Evolutionary conservation across 345 rosid species (phyloP).

Genomic region (Erysimum cheiranthoides): DNA sequence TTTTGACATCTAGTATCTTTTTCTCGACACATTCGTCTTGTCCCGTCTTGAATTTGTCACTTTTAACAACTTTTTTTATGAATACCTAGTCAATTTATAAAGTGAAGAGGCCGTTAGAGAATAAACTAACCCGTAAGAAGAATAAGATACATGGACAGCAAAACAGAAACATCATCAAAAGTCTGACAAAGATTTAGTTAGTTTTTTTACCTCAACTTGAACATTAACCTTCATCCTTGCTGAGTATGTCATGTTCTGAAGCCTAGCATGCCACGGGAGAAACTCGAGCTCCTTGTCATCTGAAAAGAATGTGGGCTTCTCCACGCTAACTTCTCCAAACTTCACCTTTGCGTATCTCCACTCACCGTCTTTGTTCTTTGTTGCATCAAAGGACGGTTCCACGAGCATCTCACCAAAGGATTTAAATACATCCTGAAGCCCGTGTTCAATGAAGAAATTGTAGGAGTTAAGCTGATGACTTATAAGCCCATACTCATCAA

Average conservation of each 20-base stretch:
- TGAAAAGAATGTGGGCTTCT: conserved; percentile 57
- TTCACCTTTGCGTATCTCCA: conserved; percentile 66
- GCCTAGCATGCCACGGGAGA: conserved; percentile 80
- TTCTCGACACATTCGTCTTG: conserved; percentile 57
- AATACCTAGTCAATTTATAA: conserved; percentile 58
- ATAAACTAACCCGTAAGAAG: background rate
- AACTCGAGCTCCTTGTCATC: conserved; percentile 52
- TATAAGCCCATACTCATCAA: conserved; percentile 70
- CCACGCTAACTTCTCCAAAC: conserved; percentile 67
- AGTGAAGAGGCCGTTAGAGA: conserved; percentile 24
- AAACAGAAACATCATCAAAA: conserved; percentile 19
- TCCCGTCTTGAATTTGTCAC: conserved; percentile 91
- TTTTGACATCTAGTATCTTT: conserved; percentile 46
- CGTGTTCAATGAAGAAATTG: conserved; percentile 67
- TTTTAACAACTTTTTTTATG: conserved; percentile 50
- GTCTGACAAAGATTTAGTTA: background rate
- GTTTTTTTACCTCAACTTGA: conserved; percentile 63
- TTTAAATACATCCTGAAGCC: conserved; percentile 66
- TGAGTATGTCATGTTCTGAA: conserved; percentile 94
- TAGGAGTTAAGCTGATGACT: conserved; percentile 88
- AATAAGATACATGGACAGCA: conserved; percentile 32
- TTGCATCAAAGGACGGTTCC: conserved; percentile 73
- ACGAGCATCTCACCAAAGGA: conserved; percentile 67
- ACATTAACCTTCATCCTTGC: conserved; percentile 69
- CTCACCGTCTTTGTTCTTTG: conserved; percentile 68